Conservation (phyloP, 2,329 filamentous ascomycete species). For the Scedosporium aurantiacum region DNA sequence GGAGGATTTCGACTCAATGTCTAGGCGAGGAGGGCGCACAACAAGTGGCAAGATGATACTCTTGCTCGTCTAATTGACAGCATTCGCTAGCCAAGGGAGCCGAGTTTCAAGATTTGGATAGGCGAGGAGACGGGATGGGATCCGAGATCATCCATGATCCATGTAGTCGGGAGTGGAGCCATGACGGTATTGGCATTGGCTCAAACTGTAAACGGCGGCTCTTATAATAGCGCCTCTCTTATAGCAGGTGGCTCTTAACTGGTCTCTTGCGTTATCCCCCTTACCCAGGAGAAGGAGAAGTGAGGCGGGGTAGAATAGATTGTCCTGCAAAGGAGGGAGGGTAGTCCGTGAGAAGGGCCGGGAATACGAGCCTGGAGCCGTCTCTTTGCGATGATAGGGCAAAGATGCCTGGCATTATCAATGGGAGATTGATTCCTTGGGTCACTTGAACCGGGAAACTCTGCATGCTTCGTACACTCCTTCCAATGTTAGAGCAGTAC, state of each 20-base stretch:
- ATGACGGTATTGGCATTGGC: not conserved
- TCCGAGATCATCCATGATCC: not conserved
- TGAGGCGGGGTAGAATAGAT: constrained; percentile 1
- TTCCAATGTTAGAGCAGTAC: not conserved
- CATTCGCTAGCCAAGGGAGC: not conserved
- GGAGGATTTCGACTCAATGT: not conserved
- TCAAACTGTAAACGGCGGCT: too few relatives aligned
- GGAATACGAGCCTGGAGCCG: not conserved
- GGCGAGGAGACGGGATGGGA: not conserved
- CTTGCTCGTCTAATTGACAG: not conserved
- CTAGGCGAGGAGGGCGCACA: too few relatives aligned
- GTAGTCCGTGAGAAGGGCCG: not conserved
- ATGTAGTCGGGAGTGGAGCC: not conserved
- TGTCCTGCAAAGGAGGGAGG: not conserved
- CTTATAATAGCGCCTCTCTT: too few relatives aligned
- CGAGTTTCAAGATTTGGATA: not conserved
- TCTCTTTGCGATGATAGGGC: not conserved
- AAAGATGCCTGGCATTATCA: not conserved
- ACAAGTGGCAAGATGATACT: not conserved
- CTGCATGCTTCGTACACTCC: not conserved
- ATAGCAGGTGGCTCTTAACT: not conserved
- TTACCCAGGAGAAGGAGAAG: not conserved
- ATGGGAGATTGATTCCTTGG: not conserved
- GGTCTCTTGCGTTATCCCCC: not conserved
- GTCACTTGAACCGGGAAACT: not conserved